phyloP scores from a whole-genome alignment of 1,284 basidiomycete species.

The Ustilago trichophora region DNA sequence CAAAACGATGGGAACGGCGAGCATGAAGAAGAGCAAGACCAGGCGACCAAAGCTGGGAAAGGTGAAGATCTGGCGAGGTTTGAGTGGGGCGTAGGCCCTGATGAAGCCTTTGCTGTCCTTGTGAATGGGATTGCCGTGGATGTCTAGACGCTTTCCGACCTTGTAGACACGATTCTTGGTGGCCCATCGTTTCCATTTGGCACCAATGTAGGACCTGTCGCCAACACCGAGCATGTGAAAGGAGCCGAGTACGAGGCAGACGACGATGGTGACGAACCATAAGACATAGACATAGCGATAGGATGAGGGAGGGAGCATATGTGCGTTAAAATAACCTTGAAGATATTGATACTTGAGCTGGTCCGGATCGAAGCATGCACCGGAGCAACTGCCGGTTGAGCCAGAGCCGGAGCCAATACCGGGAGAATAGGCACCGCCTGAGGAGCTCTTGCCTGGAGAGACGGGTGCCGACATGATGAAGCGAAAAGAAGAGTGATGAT shows the following conservation, averaged over 20 bases:
- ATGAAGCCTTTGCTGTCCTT: conserved; percentile 30
- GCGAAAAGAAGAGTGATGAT: no score
- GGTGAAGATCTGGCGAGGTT: conserved; percentile 42
- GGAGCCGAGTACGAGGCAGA: conserved; percentile 61
- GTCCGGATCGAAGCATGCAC: conserved; percentile 42
- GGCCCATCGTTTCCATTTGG: conserved; percentile 58
- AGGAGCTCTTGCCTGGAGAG: conserved; percentile 20
- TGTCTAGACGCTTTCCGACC: conserved; percentile 41
- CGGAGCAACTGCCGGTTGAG: conserved; percentile 35
- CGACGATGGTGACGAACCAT: conserved; percentile 64
- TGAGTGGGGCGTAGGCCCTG: conserved; percentile 21
- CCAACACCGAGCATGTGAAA: conserved; percentile 60
- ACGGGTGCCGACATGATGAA: conserved; percentile 20
- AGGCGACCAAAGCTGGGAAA: conserved; percentile 56
- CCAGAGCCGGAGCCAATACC: conserved; percentile 16
- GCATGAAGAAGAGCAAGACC: conserved; percentile 52
- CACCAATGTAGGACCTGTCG: conserved; percentile 57
- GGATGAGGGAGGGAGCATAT: conserved; percentile 67
- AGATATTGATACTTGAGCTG: conserved; percentile 55
- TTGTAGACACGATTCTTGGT: conserved; percentile 55
- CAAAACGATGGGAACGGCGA: conserved; percentile 55
- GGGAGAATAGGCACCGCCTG: conserved; percentile 32
- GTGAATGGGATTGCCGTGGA: conserved; percentile 24
- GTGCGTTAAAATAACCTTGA: conserved; percentile 65
- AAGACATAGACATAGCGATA: conserved; percentile 68